Base-by-base conservation (phyloP, 768 basidiomycete genomes). In the Postia placenta region DNA sequence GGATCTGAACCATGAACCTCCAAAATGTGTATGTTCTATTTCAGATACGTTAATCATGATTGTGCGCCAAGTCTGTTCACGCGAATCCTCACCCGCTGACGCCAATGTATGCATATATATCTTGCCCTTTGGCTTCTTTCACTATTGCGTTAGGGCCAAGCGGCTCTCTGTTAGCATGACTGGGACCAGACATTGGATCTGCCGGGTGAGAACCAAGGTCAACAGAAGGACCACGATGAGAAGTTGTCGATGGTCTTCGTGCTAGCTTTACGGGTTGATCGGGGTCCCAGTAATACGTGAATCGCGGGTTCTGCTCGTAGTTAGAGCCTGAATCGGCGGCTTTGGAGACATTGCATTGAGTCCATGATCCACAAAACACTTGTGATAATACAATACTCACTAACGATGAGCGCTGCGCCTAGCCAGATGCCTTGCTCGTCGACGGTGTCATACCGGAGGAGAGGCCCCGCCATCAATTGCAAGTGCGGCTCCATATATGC, bases 401-500 rank as follows among this genome's bases (percentile, higher is more conserved):
- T 91, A 55, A 98, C 92, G 48, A 97, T 76, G 66, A 99, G 68
- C 11, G 82, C 90, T 11, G 87, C 89, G 5, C 93, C 95, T 53
- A 84, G 77, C 91, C 92, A 99, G 28, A 92, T 69, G 15, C 83
- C 80, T 20, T 79, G 70, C 52, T 81, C 71, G 56, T 89, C 84
- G 22, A 89, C 78, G 0, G 92, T 98, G 61, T 97, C 93, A 60
- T 92, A 97, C 36, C 87, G 82, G 52, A 97, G 68, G 15, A 97
- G 70, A 19, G 92, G 92, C 0, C 93, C 92, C 48, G 87, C 90
- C 91, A 95, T 93, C 59, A 94, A 79, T 74, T 87, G 85, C 23
- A 96, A 74, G 65, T 87, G 78, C 7, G 92, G 92, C 19, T 83
- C 68, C 87, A 89, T 94, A 36, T 80, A 73, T 17, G 78, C 78